Evolutionary conservation across 2,329 filamentous ascomycete species (phyloP).

Genomic region (Trichoderma semiorbis): DNA sequence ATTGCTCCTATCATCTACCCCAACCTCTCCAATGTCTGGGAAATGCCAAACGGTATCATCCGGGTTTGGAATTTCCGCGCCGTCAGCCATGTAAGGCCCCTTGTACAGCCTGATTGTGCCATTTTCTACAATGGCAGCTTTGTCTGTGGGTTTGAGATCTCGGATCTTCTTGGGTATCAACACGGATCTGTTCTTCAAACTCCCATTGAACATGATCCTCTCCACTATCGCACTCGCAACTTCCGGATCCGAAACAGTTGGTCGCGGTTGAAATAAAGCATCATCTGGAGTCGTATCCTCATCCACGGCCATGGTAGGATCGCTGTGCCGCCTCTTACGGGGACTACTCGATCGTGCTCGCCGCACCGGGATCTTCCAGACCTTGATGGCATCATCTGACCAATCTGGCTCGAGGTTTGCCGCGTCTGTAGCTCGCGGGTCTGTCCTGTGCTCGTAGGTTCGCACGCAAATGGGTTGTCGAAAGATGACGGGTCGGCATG

Average conservation of each 20-base stretch:
- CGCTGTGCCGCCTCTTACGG: constrained; percentile 32
- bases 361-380: constrained; percentile 71
- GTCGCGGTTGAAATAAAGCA: constrained; percentile 1
- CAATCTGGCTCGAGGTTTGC: constrained; percentile 57
- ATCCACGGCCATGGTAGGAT: background rate
- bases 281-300: background rate
- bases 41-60: constrained; percentile 31
- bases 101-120: constrained; percentile 66
- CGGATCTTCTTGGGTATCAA: constrained; percentile 28
- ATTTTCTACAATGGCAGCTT: constrained; percentile 58
- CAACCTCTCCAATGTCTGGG: constrained; percentile 20
- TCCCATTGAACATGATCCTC: constrained; percentile 36
- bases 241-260: constrained; percentile 29
- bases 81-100: constrained; percentile 49
- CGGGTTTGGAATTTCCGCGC: constrained; percentile 20
- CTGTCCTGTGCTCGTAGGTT: constrained; percentile 61
- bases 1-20: constrained; percentile 15
- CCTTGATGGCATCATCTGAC: constrained; percentile 70
- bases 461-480: constrained; percentile 74
- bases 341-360: constrained; percentile 34
- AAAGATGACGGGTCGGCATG: constrained; percentile 80
- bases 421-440: constrained; percentile 34
- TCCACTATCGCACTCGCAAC: constrained; percentile 33
- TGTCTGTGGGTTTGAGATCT: constrained; percentile 30
- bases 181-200: constrained; percentile 24